Conservation (phyloP, 129 eudicot genomes). For the Gnaphalium uliginosum region DNA sequence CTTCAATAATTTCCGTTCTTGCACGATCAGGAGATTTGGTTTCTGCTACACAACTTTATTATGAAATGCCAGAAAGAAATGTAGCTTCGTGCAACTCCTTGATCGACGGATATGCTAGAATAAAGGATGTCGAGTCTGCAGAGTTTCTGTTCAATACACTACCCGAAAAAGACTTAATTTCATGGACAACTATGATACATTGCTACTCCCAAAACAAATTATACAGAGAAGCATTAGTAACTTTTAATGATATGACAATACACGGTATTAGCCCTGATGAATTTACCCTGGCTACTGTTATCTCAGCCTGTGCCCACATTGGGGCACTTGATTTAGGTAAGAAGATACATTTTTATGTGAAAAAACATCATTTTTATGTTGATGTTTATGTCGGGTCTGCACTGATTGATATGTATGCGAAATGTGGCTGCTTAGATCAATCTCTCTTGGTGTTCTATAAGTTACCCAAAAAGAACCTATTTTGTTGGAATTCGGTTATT, state of each 20-base stretch:
- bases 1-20: conserved; percentile 54
- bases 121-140: conserved; percentile 60
- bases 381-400: conserved; percentile 82
- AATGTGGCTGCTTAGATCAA: conserved; percentile 66
- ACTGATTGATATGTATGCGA: conserved; percentile 86
- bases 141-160: conserved; percentile 51
- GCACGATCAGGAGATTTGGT: conserved; percentile 59
- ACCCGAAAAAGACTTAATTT: conserved; percentile 60
- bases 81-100: conserved; percentile 69
- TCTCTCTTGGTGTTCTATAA: conserved; percentile 67
- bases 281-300: conserved; percentile 63
- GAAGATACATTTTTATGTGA: conserved; percentile 54
- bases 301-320: conserved; percentile 79
- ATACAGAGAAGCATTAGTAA: conserved; percentile 49
- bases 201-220: conserved; percentile 59
- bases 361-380: conserved; percentile 35
- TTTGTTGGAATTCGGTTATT: conserved; percentile 83
- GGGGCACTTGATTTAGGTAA: conserved; percentile 70
- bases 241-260: conserved; percentile 57
- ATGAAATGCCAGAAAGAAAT: conserved; percentile 72
- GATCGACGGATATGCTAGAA: conserved; percentile 66
- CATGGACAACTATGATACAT: conserved; percentile 89
- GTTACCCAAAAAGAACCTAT: conserved; percentile 65
- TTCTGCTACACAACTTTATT: conserved; percentile 60
- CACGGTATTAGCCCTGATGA: conserved; percentile 57